A percentile compares a stretch with the other conserved stretches of the same genome.
Conservation (phyloP, 768 basidiomycete genomes). For the Lepiota venenata region DNA sequence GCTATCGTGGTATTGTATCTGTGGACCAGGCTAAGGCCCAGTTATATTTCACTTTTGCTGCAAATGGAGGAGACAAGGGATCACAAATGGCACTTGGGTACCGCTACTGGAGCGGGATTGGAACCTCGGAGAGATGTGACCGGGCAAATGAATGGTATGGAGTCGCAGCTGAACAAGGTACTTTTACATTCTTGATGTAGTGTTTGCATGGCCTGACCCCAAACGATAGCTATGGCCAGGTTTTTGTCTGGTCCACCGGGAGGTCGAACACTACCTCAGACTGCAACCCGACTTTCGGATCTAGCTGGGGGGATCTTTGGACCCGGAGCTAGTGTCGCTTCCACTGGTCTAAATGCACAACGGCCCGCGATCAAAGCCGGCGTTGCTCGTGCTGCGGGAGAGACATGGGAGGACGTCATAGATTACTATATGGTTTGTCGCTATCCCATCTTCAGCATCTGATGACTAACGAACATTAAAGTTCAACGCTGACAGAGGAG, state of each 20-base stretch:
- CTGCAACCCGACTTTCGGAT: constrained; percentile 82
- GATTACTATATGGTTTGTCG: constrained; percentile 81
- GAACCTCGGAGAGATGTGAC: constrained; percentile 83
- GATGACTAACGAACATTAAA: constrained; percentile 26
- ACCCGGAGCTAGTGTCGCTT: constrained; percentile 90
- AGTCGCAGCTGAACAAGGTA: constrained; percentile 81
- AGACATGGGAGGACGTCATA: constrained; percentile 90
- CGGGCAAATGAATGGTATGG: constrained; percentile 88
- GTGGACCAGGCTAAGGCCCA: constrained; percentile 80
- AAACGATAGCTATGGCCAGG: constrained; percentile 65
- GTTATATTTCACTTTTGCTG: constrained; percentile 92
- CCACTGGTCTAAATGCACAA: constrained; percentile 70
- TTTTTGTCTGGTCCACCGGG: constrained; percentile 89
- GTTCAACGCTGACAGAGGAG: constrained; percentile 95
- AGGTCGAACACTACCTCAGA: constrained; percentile 80
- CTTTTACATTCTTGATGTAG: constrained; percentile 7
- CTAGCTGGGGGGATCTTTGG: constrained; percentile 92
- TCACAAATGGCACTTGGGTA: constrained; percentile 94
- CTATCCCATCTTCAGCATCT: background rate
- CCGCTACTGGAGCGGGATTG: constrained; percentile 94
- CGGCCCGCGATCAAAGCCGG: constrained; percentile 83
- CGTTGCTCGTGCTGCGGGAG: constrained; percentile 79
- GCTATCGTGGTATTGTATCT: constrained; percentile 62
- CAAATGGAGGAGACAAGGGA: constrained; percentile 80
- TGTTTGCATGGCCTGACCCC: background rate